Evolutionary conservation across 495 filamentous ascomycete species (phyloP), one percentile per base, ranked within the genome.

Genomic region (Haplographium delicatum): DNA sequence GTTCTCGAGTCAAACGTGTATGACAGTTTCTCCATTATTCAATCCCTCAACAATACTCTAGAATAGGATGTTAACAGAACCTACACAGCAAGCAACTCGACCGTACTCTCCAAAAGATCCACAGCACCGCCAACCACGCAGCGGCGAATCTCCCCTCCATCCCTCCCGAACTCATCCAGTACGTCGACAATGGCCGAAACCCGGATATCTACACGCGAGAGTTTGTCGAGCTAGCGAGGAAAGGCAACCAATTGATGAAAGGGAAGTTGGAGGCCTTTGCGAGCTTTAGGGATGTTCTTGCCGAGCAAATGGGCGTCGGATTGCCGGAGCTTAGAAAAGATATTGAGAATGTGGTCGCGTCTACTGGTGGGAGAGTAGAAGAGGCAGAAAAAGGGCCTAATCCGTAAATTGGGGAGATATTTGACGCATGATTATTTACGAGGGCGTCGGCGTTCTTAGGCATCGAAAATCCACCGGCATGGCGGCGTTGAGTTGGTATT

Each of bases 171-270:
- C 82, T 98, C 9, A 86, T 96, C 61, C 76, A 85, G 52, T 99
- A 99, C 71, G 88, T 99, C 43, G 90, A 96, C 65, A 77, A 85
- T 44, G 83, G 89, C 10, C 85, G 93, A 37, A 99, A 99, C 70
- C 93, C 93, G 11, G 91, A 97, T 65, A 95, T 99, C 68, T 99
- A 96, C 74, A 97, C 91, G 45, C 79, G 93, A 30, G 91, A 97
- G 71, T 95, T 96, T 61, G 89, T 97, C 39, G 94, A 98, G 80
- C 72, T 88, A 16, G 87, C 89, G 19, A 80, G 91, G 65, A 76
- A 82, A 54, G 73, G 79, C 26, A 97, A 97, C 64, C 91, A 95
- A 70, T 74, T 84, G 50, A 68, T 91, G 59, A 85, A 86, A 60
- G 93, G 93, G 18, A 90, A 89, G 74, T 78, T 75, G 63, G 75